phyloP scores from a whole-genome alignment of 129 eudicot species.

The Deinandra increscens region DNA sequence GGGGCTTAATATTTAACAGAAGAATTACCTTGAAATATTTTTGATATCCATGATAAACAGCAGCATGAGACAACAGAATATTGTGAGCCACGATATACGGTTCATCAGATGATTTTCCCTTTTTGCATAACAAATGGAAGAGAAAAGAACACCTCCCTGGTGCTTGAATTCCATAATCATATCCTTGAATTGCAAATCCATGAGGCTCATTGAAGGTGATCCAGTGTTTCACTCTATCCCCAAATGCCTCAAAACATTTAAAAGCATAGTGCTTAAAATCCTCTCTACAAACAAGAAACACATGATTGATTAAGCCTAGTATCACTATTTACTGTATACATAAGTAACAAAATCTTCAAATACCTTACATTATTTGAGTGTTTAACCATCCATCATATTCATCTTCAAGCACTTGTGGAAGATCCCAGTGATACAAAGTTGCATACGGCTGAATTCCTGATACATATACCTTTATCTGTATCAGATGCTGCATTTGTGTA shows the following conservation, averaged over 20 bases:
- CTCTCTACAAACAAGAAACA: constrained; percentile 43
- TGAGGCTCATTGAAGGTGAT: constrained; percentile 96
- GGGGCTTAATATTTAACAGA: not conserved
- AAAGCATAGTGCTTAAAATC: constrained; percentile 78
- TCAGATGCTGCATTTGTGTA: not conserved
- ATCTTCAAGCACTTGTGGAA: constrained; percentile 89
- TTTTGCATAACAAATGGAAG: constrained; percentile 66
- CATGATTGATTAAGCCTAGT: constrained; percentile 8
- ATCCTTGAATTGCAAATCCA: constrained; percentile 80
- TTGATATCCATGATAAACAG: constrained; percentile 65
- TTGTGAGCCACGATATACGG: constrained; percentile 94
- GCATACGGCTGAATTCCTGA: constrained; percentile 87
- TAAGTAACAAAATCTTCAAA: not conserved
- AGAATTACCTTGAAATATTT: constrained; percentile 52
- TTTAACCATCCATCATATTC: constrained; percentile 76
- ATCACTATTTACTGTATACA: not conserved
- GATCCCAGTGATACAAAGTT: constrained; percentile 97
- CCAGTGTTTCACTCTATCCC: constrained; percentile 93
- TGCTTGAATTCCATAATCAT: constrained; percentile 82
- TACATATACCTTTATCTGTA: constrained; percentile 11
- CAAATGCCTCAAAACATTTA: constrained; percentile 78
- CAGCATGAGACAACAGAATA: constrained; percentile 79
- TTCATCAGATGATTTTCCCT: constrained; percentile 73
- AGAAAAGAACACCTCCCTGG: constrained; percentile 91
- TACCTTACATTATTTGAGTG: constrained; percentile 58